Evolutionary conservation across 257 asterid genomes (phyloP), one percentile per base, ranked within the genome.

Genomic region (Nicotiana noctiflora): DNA sequence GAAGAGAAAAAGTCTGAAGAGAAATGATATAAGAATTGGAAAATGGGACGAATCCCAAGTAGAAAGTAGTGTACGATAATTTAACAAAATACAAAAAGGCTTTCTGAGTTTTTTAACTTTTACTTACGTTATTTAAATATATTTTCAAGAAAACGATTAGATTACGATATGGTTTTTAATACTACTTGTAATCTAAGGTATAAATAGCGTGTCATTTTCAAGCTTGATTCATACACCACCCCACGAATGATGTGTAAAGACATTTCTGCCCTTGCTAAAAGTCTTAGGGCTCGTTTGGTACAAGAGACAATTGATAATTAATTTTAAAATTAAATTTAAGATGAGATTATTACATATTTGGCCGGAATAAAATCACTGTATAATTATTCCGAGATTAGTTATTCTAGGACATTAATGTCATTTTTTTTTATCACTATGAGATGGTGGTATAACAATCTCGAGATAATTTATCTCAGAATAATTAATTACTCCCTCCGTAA

Each of bases 151-250:
- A 72, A 72, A 23, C 13, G 60, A 72, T 21, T 44, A 46, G 78
- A 72, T 72, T 70, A 44, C 77, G 77, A 70, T 70, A 70, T 44
- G 32, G 8, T 11, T 40, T 44, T 68, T 44, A 49, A 25, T 23
- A 23, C 61, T 46, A 49, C 44, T 49, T 74, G 79, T 25, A 74
- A 74, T 74, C 79, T 74, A 74, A 74, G 61, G 51, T 14, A 74
- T 46, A 49, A 49, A 74, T 74, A 25, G 55, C 68, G 74, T 21
- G 81, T 83, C 83, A 11, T 82, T 79, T 21, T 83, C 86, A 2
- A 62, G 51, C 40, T 19, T 25, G 49, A 63, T 21, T 52, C 17
- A 46, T 23, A 70, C 17, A 19, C 27, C 77, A 29, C 29, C 59
- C 59, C 5, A 1, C 18, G 25, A 21, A 25, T 12, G 14, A 44